Evolutionary conservation across 2,329 filamentous ascomycete genomes (phyloP).

Genomic region (Botrytis medusae): DNA sequence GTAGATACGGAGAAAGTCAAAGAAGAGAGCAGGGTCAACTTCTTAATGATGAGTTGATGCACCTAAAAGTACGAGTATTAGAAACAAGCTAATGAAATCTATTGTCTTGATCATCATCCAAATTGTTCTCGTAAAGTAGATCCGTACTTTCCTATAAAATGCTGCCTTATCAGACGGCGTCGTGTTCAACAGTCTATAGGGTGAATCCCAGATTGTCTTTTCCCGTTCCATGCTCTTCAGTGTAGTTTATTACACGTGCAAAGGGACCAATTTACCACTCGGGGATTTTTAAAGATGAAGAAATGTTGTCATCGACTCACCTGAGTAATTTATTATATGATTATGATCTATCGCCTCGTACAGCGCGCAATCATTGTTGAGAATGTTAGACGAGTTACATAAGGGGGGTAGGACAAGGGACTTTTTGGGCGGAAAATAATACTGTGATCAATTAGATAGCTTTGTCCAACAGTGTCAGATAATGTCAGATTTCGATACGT

Average conservation of each 20-base stretch:
- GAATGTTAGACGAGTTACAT: conserved; percentile 2
- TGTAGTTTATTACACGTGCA: conserved; percentile 9
- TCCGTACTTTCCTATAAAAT: not conserved
- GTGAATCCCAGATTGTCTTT: not conserved
- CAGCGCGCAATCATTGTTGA: not conserved
- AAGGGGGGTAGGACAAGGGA: conserved; percentile 10
- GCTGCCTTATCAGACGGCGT: not conserved
- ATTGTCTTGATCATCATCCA: not conserved
- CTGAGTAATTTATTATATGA: conserved; percentile 9
- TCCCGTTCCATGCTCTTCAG: not conserved
- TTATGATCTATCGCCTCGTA: conserved; percentile 11
- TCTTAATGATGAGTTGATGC: not conserved
- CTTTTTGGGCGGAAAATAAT: not conserved
- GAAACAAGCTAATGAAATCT: not conserved
- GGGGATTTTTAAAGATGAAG: not conserved
- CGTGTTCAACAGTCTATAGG: not conserved
- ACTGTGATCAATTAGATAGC: not conserved
- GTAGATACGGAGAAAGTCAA: not conserved
- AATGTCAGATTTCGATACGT: not conserved
- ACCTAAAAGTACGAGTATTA: not conserved
- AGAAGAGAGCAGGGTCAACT: not conserved
- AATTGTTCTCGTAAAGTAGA: not conserved
- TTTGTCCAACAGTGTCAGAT: not conserved
- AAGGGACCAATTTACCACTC: not conserved
- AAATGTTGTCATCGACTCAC: conserved; percentile 15